phyloP scores from a whole-genome alignment of 2,329 filamentous ascomycete species.

The Emmonsia crescens region DNA sequence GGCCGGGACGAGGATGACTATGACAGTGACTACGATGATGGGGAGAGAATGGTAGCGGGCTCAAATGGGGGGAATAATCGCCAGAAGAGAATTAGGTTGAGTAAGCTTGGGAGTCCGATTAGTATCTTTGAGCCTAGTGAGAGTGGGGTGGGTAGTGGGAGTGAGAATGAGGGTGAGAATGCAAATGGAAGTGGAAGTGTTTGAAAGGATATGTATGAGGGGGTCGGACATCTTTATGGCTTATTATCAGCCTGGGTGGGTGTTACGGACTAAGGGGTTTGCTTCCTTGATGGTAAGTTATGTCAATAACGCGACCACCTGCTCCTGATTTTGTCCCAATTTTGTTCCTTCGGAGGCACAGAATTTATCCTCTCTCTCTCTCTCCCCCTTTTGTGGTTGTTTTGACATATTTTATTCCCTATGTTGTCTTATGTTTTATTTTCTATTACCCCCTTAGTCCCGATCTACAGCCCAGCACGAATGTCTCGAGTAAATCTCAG shows the following conservation, averaged over 20 bases:
- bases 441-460: neutral
- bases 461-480: neutral
- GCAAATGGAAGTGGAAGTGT: neutral
- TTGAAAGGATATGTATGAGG: neutral
- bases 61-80: neutral
- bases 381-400: neutral
- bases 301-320: neutral
- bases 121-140: conserved; percentile 1
- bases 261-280: neutral
- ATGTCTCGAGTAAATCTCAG: neutral
- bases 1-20: neutral
- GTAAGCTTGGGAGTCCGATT: conserved; percentile 1
- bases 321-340: neutral
- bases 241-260: neutral
- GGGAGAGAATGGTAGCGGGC: neutral
- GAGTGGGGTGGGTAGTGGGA: neutral
- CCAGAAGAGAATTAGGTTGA: neutral
- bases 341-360: too few relatives aligned
- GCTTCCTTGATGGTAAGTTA: neutral
- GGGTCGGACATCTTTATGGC: neutral
- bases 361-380: too few relatives aligned
- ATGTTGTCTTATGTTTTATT: neutral
- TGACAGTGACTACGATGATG: neutral
- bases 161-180: neutral
- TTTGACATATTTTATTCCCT: neutral